Evolutionary conservation across 768 basidiomycete genomes (phyloP), one percentile per base, ranked within the genome.

Genomic region (Suillus plorans): DNA sequence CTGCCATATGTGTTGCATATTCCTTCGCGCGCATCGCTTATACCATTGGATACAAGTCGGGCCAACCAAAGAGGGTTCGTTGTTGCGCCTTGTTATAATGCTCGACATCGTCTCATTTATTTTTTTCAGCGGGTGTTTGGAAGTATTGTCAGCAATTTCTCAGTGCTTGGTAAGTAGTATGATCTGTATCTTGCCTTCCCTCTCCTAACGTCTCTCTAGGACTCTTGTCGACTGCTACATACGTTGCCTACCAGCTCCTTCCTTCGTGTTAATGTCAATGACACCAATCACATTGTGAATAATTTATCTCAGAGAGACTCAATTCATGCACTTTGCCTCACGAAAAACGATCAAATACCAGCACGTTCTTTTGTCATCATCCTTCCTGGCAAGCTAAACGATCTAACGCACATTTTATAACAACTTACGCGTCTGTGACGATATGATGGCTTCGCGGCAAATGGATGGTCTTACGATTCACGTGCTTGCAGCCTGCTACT

Each of bases 31-130:
- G 85, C 25, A 37, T 85, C 20, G 16, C 80, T 25, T 86, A 85
- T 66, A 84, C 84, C 34, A 47, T 77, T 6, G 81, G 82, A 37
- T 86, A 86, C 68, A 69, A 75, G 34, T 74, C 77, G 0, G 85
- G 85, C 13, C 70, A 76, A 13, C 84, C 85, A 13, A 49, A 58
- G 53, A 78, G 75, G 69, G 84, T 84, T 67, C 6, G 74, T 59
- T 53, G 16, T 65, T 57, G 7, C 50, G 1, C 22, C 60, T 31
- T 31, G 20, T 37, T 28, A 12, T 57, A 5, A 60, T 39, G 13
- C 62, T 36, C 16, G 22, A 31, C 13, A 41, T 14, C 25, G 50
- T 61, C 41, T 69, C 72, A 62, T 73, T 39, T 49, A 14, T 25
- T 42, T 57, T 20, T 45, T 57, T 20, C 0, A 76, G 75, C 72